These are phyloP conservation scores for Fraxinus nigra DNA, from an alignment of 305 asterid genomes.

Conservation along the genomic window DNA sequence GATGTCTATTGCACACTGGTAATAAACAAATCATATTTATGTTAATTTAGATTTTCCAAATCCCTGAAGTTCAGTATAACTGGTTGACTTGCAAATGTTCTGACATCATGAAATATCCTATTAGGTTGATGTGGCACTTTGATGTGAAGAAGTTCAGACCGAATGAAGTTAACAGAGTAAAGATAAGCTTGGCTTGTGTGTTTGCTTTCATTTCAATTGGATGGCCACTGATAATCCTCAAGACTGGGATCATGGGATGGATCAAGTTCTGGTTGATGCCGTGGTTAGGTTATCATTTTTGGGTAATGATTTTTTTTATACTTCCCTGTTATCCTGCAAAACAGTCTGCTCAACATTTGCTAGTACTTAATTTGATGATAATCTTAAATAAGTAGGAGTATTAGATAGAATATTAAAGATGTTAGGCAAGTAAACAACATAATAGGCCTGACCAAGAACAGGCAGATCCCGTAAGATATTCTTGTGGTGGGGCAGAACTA, in stretches of 20 bases:
- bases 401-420: background rate
- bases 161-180: constrained; percentile 79
- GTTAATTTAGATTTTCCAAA: background rate
- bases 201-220: constrained; percentile 94
- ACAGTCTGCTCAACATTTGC: constrained; percentile 6
- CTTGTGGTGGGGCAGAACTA: background rate
- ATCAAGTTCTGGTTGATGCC: constrained; percentile 97
- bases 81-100: constrained; percentile 7
- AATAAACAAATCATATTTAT: constrained; percentile 9
- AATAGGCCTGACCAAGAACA: background rate
- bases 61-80: background rate
- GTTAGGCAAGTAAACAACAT: background rate
- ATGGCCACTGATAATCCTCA: constrained; percentile 83
- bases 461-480: background rate
- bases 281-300: constrained; percentile 95
- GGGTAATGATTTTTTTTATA: constrained; percentile 55
- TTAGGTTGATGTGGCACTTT: constrained; percentile 77
- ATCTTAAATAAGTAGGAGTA: background rate
- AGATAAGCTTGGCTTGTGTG: constrained; percentile 90
- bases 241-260: constrained; percentile 88
- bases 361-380: constrained; percentile 8
- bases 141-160: constrained; percentile 82
- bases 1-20: constrained; percentile 98
- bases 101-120: constrained; percentile 17
- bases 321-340: background rate